These are phyloP conservation scores for Oryza meridionalis DNA, from an alignment of 176 grass and related monocot species.

Conservation along the genomic window DNA sequence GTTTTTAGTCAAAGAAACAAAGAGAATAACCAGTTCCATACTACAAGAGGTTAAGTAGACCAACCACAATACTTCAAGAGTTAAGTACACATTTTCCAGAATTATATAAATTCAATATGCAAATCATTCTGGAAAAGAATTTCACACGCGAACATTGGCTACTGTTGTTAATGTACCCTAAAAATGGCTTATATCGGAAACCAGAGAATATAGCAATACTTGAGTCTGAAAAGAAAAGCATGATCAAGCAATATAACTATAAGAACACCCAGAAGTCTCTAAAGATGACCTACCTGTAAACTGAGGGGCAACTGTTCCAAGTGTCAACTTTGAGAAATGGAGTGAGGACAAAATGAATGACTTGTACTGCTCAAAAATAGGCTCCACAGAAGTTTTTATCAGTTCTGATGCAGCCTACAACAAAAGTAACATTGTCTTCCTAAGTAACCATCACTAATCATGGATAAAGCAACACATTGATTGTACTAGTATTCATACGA, in stretches of 20 bases:
- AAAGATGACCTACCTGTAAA: conserved; percentile 71
- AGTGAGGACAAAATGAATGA: conserved; percentile 82
- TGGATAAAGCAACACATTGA: no score
- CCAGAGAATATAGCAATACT: conserved; percentile 9
- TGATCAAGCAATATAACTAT: conserved; percentile 10
- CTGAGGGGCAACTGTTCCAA: conserved; percentile 97
- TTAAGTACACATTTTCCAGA: neutral
- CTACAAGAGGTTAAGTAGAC: neutral
- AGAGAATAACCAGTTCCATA: neutral
- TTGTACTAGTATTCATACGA: conserved; percentile 14
- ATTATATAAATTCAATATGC: neutral
- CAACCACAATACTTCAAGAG: neutral
- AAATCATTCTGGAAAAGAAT: neutral
- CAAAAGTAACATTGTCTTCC: conserved; percentile 24
- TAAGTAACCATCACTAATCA: conserved; percentile 43
- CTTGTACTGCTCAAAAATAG: conserved; percentile 97
- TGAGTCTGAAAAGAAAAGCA: conserved; percentile 22
- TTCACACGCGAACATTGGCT: neutral
- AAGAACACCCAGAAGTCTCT: neutral
- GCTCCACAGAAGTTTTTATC: conserved; percentile 90
- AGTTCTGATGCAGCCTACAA: conserved; percentile 94
- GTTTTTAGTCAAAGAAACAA: neutral
- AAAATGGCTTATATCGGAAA: neutral
- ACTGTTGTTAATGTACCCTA: neutral
- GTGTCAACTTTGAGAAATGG: conserved; percentile 94